Conservation (phyloP, 2,329 filamentous ascomycete species). For the Sporothrix variecibatus region DNA sequence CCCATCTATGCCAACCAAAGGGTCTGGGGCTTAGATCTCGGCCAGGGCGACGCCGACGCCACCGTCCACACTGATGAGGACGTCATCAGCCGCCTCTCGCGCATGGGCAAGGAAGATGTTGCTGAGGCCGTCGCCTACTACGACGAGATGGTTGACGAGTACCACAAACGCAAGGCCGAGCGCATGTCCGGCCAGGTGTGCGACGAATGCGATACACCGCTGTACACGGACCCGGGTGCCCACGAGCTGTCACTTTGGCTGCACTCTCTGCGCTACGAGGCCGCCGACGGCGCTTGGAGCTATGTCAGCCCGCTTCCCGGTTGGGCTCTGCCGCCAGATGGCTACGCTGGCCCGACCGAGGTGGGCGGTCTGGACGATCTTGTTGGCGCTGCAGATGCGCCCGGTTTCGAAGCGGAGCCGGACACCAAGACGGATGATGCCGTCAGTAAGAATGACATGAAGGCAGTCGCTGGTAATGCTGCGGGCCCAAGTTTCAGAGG, state of each 20-base stretch:
- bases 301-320: slow-evolving; percentile 81
- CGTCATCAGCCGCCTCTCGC: slow-evolving; percentile 78
- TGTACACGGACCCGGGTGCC: slow-evolving; percentile 88
- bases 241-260: slow-evolving; percentile 94
- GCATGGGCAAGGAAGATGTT: slow-evolving; percentile 93
- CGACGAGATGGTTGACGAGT: slow-evolving; percentile 87
- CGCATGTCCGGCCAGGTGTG: slow-evolving; percentile 87
- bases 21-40: slow-evolving; percentile 84
- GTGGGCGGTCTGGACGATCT: slow-evolving; percentile 63
- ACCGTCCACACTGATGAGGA: slow-evolving; percentile 78
- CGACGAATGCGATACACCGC: slow-evolving; percentile 76
- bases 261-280: slow-evolving; percentile 88
- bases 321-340: slow-evolving; percentile 83
- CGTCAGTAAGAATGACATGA: not conserved
- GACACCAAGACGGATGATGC: slow-evolving; percentile 11
- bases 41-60: slow-evolving; percentile 65
- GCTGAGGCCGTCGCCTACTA: slow-evolving; percentile 91
- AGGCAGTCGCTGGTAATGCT: not conserved
- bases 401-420: slow-evolving; percentile 34
- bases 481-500: not conserved
- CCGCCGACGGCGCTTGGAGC: slow-evolving; percentile 78
- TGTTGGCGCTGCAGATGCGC: slow-evolving; percentile 51
- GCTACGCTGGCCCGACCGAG: slow-evolving; percentile 69
- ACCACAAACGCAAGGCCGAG: slow-evolving; percentile 88
- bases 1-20: slow-evolving; percentile 95